Conservation (phyloP, 75 land plant species). For the Pinus taeda region DNA sequence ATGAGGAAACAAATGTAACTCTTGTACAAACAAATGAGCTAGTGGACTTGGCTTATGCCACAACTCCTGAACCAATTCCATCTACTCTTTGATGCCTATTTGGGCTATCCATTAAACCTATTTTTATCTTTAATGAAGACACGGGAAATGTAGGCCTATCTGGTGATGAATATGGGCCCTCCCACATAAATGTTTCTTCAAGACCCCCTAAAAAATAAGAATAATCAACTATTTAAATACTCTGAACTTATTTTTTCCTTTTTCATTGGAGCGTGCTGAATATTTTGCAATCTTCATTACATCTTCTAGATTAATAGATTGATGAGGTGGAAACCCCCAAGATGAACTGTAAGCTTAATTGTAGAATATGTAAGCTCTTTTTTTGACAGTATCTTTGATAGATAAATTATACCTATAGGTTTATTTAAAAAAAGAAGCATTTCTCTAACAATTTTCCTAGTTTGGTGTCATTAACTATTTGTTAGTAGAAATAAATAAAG, state of each 20-base stretch:
- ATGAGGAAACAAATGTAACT: not conserved
- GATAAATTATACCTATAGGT: too few species aligned
- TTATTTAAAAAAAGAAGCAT: too few species aligned
- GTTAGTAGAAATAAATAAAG: too few species aligned
- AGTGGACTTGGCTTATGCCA: constrained; percentile 25
- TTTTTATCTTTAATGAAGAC: constrained; percentile 56
- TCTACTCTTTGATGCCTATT: constrained; percentile 66
- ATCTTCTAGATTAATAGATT: constrained; percentile 2
- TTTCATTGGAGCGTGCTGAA: constrained; percentile 3
- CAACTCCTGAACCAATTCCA: constrained; percentile 9
- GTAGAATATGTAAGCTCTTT: too few species aligned
- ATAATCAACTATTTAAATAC: constrained; percentile 15
- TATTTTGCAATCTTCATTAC: not conserved
- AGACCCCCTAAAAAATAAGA: constrained; percentile 15
- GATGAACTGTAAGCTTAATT: too few species aligned
- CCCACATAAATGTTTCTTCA: constrained; percentile 72
- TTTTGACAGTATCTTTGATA: too few species aligned
- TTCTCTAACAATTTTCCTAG: too few species aligned
- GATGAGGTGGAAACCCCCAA: too few species aligned
- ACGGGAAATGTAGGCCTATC: constrained; percentile 43
- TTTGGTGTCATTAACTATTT: too few species aligned
- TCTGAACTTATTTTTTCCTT: constrained; percentile 7
- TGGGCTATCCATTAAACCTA: constrained; percentile 46
- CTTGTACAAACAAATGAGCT: constrained; percentile 18
- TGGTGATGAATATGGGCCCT: constrained; percentile 61